Conservation (phyloP, 371 early-diverging fungal species). For the Thermomucor indicae-seudaticae region DNA sequence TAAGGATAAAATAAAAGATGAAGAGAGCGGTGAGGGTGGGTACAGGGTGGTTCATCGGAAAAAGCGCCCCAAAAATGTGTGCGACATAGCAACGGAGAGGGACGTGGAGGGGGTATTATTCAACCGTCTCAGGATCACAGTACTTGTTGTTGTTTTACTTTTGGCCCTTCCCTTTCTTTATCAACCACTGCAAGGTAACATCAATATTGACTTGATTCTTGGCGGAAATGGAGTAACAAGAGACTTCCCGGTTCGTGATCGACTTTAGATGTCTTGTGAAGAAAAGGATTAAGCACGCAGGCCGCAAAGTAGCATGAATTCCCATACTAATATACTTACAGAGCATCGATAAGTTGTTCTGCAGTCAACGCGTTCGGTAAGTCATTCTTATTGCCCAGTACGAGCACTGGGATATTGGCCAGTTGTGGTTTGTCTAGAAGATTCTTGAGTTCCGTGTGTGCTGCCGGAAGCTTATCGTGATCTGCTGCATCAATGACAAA, state of each 20-base stretch:
- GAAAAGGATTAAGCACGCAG: neutral
- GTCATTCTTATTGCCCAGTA: conserved; percentile 99
- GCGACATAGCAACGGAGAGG: conserved; percentile 5
- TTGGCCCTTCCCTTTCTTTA: conserved; percentile 71
- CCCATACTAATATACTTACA: conserved; percentile 55
- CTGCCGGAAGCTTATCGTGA: conserved; percentile 86
- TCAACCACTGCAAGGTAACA: conserved; percentile 95
- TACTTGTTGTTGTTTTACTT: conserved; percentile 44
- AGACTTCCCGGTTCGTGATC: conserved; percentile 94
- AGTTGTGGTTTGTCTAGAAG: conserved; percentile 90
- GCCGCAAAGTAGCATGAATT: neutral
- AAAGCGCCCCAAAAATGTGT: too few relatives aligned
- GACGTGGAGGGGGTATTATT: conserved; percentile 3
- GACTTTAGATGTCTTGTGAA: conserved; percentile 73
- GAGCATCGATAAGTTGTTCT: conserved; percentile 87
- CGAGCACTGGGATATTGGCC: conserved; percentile 91
- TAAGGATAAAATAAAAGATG: too few relatives aligned
- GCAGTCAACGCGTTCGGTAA: conserved; percentile 85
- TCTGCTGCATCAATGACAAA: conserved; percentile 97
- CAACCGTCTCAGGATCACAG: too few relatives aligned
- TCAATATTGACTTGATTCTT: conserved; percentile 98
- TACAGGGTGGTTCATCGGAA: too few relatives aligned
- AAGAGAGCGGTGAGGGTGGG: too few relatives aligned
- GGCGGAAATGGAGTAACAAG: conserved; percentile 99
- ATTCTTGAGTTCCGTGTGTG: conserved; percentile 86